Base-by-base conservation (phyloP, 768 basidiomycete species). In the Russula sp. region DNA sequence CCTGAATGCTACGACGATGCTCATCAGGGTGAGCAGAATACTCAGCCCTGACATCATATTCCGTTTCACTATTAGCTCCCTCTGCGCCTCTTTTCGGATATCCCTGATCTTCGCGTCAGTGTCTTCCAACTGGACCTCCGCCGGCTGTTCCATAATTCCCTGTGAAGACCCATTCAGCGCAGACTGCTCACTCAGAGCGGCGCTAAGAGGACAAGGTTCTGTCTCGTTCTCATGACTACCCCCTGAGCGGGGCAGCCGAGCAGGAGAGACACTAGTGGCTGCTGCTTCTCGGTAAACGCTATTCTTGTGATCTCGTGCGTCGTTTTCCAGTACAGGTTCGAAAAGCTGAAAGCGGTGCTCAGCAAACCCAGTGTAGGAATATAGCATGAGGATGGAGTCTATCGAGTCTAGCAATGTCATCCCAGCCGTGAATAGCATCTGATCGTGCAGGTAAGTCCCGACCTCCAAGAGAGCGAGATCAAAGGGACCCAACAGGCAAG, bases 351-450 rank as follows among this genome's bases (percentile, higher is more conserved):
- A 83, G 0, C 79, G 78, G 18, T 74, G 76, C 66, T 85, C 80
- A 10, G 85, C 80, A 67, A 87, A 84, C n/a, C 84, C 85, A 3
- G 89, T 79, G 73, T 96, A 96, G 1, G 92, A 92, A 75, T 92
- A 92, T 5, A 95, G 78, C 92, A 96, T 94, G 59, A 95, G 72
- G 61, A 95, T 79, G 0, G 91, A 94, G 76, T 96, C 93, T 28
- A 84, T 71, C 0, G 89, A 92, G 75, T 95, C 94, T 42, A 94
- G 80, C 49, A 94, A 77, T 0, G 86, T 84, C 94, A 96, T 96
- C 22, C 92, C 94, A 0, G 90, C 82, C 0, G 92, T 95, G 78
- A 95, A 94, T 0, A 93, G 77, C 18, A 92, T 76, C 92, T 92
- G 69, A 42, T 42, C 54, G 14, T 28, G 52, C 20, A 53, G 50